Evolutionary conservation across 176 grass and related monocot genomes (phyloP).

Genomic region (Echinochloa phyllopogon): DNA sequence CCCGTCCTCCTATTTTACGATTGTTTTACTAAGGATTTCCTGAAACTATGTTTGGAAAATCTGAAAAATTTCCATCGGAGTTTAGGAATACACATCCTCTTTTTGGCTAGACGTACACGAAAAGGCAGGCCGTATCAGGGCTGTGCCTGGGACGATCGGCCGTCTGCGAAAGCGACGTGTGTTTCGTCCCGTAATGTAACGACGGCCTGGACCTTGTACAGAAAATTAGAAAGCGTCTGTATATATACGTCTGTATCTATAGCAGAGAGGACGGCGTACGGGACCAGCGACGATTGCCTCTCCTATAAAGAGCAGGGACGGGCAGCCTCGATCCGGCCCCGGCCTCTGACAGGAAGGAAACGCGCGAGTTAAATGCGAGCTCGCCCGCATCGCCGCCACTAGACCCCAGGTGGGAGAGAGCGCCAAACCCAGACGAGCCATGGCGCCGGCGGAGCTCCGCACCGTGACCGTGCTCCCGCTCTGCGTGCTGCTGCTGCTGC

Average conservation of each 20-base stretch:
- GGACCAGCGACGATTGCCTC: not conserved
- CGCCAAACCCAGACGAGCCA: not conserved
- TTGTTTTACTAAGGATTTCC: not conserved
- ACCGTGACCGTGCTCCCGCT: not conserved
- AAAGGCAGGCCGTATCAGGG: not conserved
- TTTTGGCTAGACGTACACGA: not conserved
- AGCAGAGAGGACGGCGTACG: not conserved
- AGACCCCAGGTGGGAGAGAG: not conserved
- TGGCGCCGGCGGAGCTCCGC: constrained; percentile 34
- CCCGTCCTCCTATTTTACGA: not conserved
- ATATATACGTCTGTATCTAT: not conserved
- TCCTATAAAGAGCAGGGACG: constrained; percentile 30
- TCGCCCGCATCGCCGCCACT: not conserved
- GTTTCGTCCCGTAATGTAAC: not conserved
- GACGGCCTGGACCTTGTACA: not conserved
- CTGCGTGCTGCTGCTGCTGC: constrained; percentile 24
- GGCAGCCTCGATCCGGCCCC: not conserved
- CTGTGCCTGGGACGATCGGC: not conserved
- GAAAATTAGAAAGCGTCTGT: not conserved
- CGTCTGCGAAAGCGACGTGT: not conserved
- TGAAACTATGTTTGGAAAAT: not conserved
- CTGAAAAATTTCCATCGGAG: not conserved
- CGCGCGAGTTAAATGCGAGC: constrained; percentile 29
- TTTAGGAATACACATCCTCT: no score
- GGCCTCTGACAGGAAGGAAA: not conserved